Percentiles rank a stretch among this genome's conserved stretches.
phyloP scores from a whole-genome alignment of 2,329 filamentous ascomycete species.

The Aureobasidium sp. region DNA sequence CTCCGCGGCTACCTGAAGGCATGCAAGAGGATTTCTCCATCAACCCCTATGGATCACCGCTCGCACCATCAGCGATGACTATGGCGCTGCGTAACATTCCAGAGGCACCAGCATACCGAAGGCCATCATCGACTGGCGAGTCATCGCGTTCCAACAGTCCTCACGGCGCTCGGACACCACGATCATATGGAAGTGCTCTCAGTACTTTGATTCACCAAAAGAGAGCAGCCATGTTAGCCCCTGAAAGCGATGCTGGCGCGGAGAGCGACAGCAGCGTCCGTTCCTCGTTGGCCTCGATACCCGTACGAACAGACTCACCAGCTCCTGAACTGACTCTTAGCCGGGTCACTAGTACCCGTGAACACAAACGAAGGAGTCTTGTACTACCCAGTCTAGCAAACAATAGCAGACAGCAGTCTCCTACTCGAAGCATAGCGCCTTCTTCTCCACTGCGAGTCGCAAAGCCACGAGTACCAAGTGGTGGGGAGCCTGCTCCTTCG shows the following conservation, averaged over 20 bases:
- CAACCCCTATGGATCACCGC: constrained; percentile 24
- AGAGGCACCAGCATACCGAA: constrained; percentile 36
- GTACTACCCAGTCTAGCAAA: constrained; percentile 63
- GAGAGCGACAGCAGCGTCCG: constrained; percentile 83
- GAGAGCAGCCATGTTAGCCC: constrained; percentile 57
- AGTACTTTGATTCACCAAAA: constrained; percentile 62
- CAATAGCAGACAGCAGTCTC: constrained; percentile 81
- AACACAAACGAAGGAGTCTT: constrained; percentile 80
- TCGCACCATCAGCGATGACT: constrained; percentile 50
- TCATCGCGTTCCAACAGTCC: constrained; percentile 88
- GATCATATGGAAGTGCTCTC: constrained; percentile 59
- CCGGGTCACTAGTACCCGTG: constrained; percentile 69
- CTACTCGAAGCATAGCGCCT: constrained; percentile 68
- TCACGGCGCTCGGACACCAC: constrained; percentile 81
- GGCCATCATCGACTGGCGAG: constrained; percentile 56
- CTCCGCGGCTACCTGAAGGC: constrained; percentile 2
- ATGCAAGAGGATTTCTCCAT: constrained; percentile 13
- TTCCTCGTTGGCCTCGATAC: constrained; percentile 68
- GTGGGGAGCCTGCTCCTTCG: constrained; percentile 62
- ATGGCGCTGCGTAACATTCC: constrained; percentile 50
- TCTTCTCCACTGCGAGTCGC: constrained; percentile 72
- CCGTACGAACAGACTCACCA: constrained; percentile 76
- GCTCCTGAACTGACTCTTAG: constrained; percentile 76
- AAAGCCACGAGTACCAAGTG: constrained; percentile 65
- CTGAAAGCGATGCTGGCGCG: constrained; percentile 76